Base-by-base conservation (phyloP, 257 asterid species). In the Cordia subcordata region DNA sequence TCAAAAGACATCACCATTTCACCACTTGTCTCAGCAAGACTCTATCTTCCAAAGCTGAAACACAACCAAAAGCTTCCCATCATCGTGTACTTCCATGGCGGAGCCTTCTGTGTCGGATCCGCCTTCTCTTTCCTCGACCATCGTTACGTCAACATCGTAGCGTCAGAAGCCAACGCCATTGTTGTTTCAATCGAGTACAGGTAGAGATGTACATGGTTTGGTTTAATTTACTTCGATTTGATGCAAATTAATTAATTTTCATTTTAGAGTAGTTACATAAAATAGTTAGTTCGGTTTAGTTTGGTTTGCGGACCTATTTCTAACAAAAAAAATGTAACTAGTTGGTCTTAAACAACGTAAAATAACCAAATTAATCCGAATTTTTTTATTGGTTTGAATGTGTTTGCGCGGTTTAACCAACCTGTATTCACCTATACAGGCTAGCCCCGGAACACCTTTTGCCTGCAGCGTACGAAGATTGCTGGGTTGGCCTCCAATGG, bases 371-470 rank as follows among this genome's bases (percentile, higher is more conserved):
- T n/a, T n/a, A n/a, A n/a, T n/a, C n/a, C n/a, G n/a, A n/a, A n/a
- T n/a, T n/a, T n/a, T n/a, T n/a, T n/a, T n/a, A n/a, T n/a, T n/a
- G n/a, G n/a, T n/a, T n/a, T n/a, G n/a, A n/a, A n/a, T n/a, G n/a
- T n/a, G n/a, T n/a, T n/a, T n/a, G n/a, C n/a, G n/a, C n/a, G n/a
- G n/a, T n/a, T n/a, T n/a, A n/a, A n/a, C n/a, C n/a, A n/a, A n/a
- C n/a, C n/a, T n/a, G n/a, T n/a, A n/a, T n/a, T n/a, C n/a, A n/a
- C n/a, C n/a, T n/a, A n/a, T n/a, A n/a, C n/a, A 68, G 82, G 5
- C 72, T 67, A 8, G 84, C 88, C 6, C 92, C 92, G 1, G 92
- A 84, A 20, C 61, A 81, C 68, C 78, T 63, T 45, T 46, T 78
- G 23, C 83, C 86, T 0, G 70, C 79, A 0, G 78, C 63, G 0